phyloP scores from a whole-genome alignment of 192 early-diverging fungal genomes.

The Entomortierella lignicola region DNA sequence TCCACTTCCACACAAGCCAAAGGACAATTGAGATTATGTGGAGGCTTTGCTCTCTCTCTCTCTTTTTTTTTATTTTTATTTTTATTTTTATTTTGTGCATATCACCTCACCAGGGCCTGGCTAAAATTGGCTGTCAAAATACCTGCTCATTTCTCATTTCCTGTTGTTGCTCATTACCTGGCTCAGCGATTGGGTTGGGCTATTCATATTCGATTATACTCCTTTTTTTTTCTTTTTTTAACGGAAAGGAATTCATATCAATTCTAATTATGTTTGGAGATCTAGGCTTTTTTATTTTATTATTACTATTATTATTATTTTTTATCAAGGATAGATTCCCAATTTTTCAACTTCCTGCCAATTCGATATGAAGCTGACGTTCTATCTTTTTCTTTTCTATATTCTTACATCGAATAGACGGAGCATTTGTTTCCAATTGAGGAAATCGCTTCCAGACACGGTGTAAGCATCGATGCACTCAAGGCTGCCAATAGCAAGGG shows the following conservation, averaged over 20 bases:
- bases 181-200: neutral
- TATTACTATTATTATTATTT: too few relatives aligned
- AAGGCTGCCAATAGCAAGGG: constrained; percentile 80
- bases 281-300: too few relatives aligned
- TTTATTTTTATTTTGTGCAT: too few relatives aligned
- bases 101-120: too few relatives aligned
- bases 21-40: neutral
- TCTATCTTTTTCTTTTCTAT: neutral
- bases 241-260: neutral
- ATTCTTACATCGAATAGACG: constrained; percentile 39
- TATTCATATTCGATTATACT: neutral
- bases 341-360: too few relatives aligned
- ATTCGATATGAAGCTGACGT: neutral
- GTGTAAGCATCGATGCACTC: constrained; percentile 59
- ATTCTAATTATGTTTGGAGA: too few relatives aligned
- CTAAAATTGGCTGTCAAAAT: too few relatives aligned
- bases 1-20: neutral
- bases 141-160: too few relatives aligned
- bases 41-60: too few relatives aligned
- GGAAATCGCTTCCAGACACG: constrained; percentile 56
- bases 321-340: too few relatives aligned
- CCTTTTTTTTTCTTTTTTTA: neutral
- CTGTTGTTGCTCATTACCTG: too few relatives aligned
- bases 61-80: too few relatives aligned
- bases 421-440: constrained; percentile 62